Evolutionary conservation across 768 basidiomycete species (phyloP).

Genomic region (Hemileccinum impolitum): DNA sequence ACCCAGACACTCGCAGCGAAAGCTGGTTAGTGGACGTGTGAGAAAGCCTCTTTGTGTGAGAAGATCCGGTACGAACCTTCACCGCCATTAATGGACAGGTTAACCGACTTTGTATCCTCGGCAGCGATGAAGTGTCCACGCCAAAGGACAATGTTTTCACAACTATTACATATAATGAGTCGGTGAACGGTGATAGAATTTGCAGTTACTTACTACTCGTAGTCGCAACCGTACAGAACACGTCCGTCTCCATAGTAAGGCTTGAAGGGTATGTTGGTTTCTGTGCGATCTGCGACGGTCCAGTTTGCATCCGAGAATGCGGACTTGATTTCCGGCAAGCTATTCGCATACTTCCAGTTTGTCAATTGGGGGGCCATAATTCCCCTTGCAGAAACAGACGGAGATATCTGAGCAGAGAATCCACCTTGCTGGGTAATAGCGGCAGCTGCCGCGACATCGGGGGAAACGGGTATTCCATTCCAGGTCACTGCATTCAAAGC

Average conservation of each 20-base stretch:
- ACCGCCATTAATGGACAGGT: slow-evolving; percentile 79
- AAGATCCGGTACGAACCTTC: slow-evolving; percentile 43
- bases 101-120: slow-evolving; percentile 58
- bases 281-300: slow-evolving; percentile 66
- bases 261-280: slow-evolving; percentile 67
- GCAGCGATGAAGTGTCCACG: slow-evolving; percentile 73
- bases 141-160: slow-evolving; percentile 81
- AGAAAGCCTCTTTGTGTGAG: not conserved
- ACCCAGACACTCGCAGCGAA: slow-evolving; percentile 84
- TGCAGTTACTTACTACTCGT: slow-evolving; percentile 61
- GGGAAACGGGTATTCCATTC: slow-evolving; percentile 56
- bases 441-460: slow-evolving; percentile 32
- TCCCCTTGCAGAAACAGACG: slow-evolving; percentile 26
- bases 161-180: slow-evolving; percentile 40
- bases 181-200: slow-evolving; percentile 3
- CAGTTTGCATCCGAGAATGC: slow-evolving; percentile 63
- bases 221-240: slow-evolving; percentile 83
- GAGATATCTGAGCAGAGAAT: slow-evolving; percentile 46
- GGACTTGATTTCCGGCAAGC: slow-evolving; percentile 63
- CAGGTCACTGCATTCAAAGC: slow-evolving; percentile 56
- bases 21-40: slow-evolving; percentile 31
- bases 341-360: slow-evolving; percentile 74
- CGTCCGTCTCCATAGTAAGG: slow-evolving; percentile 73
- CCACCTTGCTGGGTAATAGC: slow-evolving; percentile 37
- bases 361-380: slow-evolving; percentile 48